Conservation (phyloP, 108 stramenopile species). For the Tribonema minus region DNA sequence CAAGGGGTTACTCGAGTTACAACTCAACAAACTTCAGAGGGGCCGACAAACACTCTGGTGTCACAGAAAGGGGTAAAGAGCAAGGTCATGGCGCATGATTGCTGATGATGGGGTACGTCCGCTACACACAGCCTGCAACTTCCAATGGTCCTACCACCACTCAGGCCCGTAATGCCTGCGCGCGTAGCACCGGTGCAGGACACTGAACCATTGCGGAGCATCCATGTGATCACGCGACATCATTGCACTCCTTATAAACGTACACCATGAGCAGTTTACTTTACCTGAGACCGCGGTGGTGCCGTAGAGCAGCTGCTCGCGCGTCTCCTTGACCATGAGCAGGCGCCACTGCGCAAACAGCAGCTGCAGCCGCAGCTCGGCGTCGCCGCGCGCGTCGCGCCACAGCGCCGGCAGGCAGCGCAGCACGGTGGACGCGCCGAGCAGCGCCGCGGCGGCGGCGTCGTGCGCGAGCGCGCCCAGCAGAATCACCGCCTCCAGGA, state of each 20-base stretch:
- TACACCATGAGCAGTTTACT: neutral
- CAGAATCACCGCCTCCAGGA: constrained; percentile 55
- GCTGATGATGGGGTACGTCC: too few relatives aligned
- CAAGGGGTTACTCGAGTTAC: too few relatives aligned
- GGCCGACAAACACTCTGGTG: too few relatives aligned
- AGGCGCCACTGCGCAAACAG: constrained; percentile 49
- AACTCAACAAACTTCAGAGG: too few relatives aligned
- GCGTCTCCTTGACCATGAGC: constrained; percentile 15
- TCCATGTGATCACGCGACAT: neutral
- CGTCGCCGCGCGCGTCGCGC: constrained; percentile 54
- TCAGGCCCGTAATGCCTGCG: neutral
- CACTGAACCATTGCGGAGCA: neutral
- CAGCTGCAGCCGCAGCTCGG: constrained; percentile 58
- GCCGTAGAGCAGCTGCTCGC: constrained; percentile 29
- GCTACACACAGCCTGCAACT: too few relatives aligned
- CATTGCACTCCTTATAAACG: neutral
- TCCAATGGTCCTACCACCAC: neutral
- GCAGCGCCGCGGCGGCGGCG: constrained; percentile 18
- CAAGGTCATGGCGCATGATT: too few relatives aligned
- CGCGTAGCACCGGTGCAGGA: neutral
- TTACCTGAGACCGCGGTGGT: neutral
- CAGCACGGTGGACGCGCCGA: constrained; percentile 17
- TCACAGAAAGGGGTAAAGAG: too few relatives aligned
- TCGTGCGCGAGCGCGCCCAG: constrained; percentile 44
- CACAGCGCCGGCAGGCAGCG: constrained; percentile 47